Percentiles rank a stretch among this genome's conserved stretches.
Conservation (phyloP, 768 basidiomycete genomes). For the Asterophora parasitica region DNA sequence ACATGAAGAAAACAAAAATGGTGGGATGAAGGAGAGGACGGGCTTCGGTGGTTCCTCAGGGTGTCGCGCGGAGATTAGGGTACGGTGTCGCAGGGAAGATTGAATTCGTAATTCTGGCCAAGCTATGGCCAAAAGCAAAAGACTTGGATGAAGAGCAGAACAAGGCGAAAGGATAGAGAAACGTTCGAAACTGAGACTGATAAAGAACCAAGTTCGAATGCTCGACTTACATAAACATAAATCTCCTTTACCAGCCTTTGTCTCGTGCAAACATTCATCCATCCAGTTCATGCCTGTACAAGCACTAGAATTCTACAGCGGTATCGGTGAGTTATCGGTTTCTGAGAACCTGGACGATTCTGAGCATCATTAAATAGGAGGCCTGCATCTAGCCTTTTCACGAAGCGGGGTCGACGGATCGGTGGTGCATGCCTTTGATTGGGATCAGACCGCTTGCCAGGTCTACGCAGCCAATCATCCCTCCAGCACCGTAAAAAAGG, state of each 20-base stretch:
- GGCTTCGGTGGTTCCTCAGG: conserved; percentile 6
- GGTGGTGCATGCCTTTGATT: conserved; percentile 72
- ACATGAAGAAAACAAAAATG: conserved; percentile 9
- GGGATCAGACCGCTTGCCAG: conserved; percentile 70
- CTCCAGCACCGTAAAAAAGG: conserved; percentile 43
- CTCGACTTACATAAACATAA: conserved; percentile 10
- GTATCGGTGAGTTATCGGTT: conserved; percentile 52
- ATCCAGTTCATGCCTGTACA: conserved; percentile 22
- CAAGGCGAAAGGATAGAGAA: conserved; percentile 11
- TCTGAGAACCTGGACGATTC: not conserved
- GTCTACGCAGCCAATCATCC: conserved; percentile 67
- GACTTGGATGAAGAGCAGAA: conserved; percentile 8
- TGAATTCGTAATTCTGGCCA: conserved; percentile 3
- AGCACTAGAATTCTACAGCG: conserved; percentile 70
- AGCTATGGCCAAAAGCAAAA: not conserved
- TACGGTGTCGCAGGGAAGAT: conserved; percentile 11
- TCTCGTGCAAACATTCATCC: conserved; percentile 2
- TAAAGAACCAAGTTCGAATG: conserved; percentile 18
- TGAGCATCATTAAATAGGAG: conserved; percentile 40
- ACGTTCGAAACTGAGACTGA: conserved; percentile 14
- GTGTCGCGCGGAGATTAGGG: conserved; percentile 9
- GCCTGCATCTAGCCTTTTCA: conserved; percentile 63
- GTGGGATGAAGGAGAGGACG: not conserved
- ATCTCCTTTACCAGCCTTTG: conserved; percentile 3
- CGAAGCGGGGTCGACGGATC: conserved; percentile 42